phyloP scores from a whole-genome alignment of 768 basidiomycete species.

The Leccinum olivaceopallidum region DNA sequence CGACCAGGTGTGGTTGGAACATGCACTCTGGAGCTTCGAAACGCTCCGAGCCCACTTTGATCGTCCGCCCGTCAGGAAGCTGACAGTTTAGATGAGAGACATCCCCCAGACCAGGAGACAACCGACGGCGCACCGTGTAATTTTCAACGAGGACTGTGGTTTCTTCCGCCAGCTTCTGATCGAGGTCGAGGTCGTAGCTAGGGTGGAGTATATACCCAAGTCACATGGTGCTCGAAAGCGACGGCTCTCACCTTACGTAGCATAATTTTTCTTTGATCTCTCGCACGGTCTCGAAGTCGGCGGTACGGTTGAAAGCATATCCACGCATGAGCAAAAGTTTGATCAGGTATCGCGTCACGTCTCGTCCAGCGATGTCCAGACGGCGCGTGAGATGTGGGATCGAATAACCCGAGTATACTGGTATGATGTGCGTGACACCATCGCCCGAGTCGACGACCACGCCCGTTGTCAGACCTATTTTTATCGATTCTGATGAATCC shows the following conservation, averaged over 20 bases:
- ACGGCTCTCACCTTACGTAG: conserved; percentile 78
- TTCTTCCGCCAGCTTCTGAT: conserved; percentile 91
- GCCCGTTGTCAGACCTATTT: conserved; percentile 89
- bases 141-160: conserved; percentile 95
- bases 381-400: conserved; percentile 93
- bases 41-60: conserved; percentile 97
- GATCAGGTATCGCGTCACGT: conserved; percentile 98
- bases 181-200: conserved; percentile 96
- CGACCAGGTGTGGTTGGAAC: conserved; percentile 99
- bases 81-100: conserved; percentile 31
- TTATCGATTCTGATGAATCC: background rate
- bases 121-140: conserved; percentile 74
- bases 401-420: conserved; percentile 96
- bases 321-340: conserved; percentile 99
- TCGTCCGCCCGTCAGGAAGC: conserved; percentile 93
- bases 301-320: conserved; percentile 99
- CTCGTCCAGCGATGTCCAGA: conserved; percentile 96
- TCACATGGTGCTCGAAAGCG: background rate
- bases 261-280: conserved; percentile 99
- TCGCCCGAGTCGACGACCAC: conserved; percentile 99
- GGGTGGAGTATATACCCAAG: conserved; percentile 1
- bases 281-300: conserved; percentile 98
- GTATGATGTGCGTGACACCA: conserved; percentile 98
- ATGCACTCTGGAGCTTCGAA: conserved; percentile 99
- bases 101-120: background rate